Evolutionary conservation across 768 basidiomycete species (phyloP).

Genomic region (Collybia nuda): DNA sequence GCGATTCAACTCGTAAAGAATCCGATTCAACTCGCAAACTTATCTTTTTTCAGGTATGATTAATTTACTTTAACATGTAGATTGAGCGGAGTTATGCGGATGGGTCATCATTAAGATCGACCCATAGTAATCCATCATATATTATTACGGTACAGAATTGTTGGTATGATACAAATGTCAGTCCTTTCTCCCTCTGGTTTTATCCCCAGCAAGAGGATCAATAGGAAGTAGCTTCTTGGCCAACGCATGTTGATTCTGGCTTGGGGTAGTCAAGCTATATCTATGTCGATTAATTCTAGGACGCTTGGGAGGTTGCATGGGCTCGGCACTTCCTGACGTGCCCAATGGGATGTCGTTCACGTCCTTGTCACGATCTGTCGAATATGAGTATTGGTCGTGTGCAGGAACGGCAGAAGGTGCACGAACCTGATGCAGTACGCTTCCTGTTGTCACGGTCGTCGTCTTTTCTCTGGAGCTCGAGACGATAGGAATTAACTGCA

Average conservation of each 20-base stretch:
- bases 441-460: conserved; percentile 72
- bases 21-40: conserved; percentile 28
- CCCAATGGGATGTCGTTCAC: conserved; percentile 31
- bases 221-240: conserved; percentile 63
- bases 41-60: conserved; percentile 15
- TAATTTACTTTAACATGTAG: conserved; percentile 20
- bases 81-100: background rate
- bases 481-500: conserved; percentile 41
- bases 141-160: conserved; percentile 12
- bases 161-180: conserved; percentile 19
- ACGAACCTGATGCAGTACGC: conserved; percentile 65
- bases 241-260: conserved; percentile 36
- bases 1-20: conserved; percentile 19
- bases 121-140: conserved; percentile 8
- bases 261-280: conserved; percentile 28
- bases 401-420: background rate
- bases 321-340: conserved; percentile 30
- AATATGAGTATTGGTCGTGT: conserved; percentile 4
- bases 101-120: background rate
- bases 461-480: conserved; percentile 46
- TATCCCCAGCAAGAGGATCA: conserved; percentile 61
- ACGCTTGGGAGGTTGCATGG: conserved; percentile 53
- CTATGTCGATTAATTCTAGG: conserved; percentile 58
- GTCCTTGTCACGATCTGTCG: conserved; percentile 66
- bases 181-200: conserved; percentile 57